Evolutionary conservation across 306 rosid genomes (phyloP), one percentile per base, ranked within the genome.

Genomic region (Sindora glabra): DNA sequence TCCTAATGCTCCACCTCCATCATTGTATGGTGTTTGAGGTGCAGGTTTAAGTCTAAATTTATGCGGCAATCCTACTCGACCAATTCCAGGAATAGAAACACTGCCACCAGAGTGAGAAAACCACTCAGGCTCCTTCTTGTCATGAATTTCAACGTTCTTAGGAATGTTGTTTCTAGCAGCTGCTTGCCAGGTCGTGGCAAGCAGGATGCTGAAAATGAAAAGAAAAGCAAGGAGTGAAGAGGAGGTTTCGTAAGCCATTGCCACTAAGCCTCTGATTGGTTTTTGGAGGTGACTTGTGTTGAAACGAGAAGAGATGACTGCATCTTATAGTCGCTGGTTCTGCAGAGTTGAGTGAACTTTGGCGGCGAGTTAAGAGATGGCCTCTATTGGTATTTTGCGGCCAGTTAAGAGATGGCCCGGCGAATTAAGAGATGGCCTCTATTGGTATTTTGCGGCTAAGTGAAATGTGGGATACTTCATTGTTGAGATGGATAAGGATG

Each of bases 1-100:
- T 19, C 69, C 56, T 12, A 50, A 6, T 9, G 34, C 49, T 40
- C 77, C 71, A 5, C 26, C 39, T 30, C 50, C 52, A 50, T 73
- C 79, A 4, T 38, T 29, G 71, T 13, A 56, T 16, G 89, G 81
- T 52, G 11, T 59, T 3, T 32, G 32, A 18, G 76, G 71, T 4
- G 52, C 47, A 55, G 45, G 3, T 10, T 21, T 25, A 55, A 48
- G 3, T 10, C 24, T 25, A 41, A 18, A 41, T 2, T 21, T 27
- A 21, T 80, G 85, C 19, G 84, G 89, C 29, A 74, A 33, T 42
- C 54, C 13, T 11, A 75, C 48, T 5, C 68, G 71, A 39, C 89
- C 95, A 70, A 86, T 5, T 49, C 89, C 82, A 0, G 95, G 95
- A 76, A 82, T 62, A 52, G 69, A 65, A 55, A 62, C 62, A 39